Base-by-base conservation (phyloP, 208 protist genomes). In the Polymyxa betae region DNA sequence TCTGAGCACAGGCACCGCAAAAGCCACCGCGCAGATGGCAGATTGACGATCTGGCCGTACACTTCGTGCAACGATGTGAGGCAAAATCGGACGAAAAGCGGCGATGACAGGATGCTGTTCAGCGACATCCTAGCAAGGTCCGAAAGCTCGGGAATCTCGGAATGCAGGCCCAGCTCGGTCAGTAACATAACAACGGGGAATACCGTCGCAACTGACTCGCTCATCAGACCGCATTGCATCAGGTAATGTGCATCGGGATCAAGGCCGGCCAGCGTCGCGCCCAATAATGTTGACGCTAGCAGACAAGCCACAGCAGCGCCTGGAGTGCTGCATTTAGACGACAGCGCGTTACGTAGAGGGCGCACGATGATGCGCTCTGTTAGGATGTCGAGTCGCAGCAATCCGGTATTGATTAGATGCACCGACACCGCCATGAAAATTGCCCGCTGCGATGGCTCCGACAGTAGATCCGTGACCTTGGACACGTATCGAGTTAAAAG, bases 291-390 rank as follows among this genome's bases (percentile, higher is more conserved):
- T 43, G 72, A 82, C 5, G n/a, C 72, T 40, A 82, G 72, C n/a
- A 43, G 16, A n/a, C 72, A 82, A 82, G 72, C 72, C 5, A 35
- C n/a, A 5, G 10, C 12, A 40, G 72, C 72, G 35, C 72, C 72
- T 82, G n/a, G n/a, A n/a, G 16, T 82, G n/a, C 35, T 12, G 16
- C 16, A 35, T 35, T 5, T 40, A 20, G n/a, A 45, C 16, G 72
- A 20, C n/a, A 35, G 16, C 12, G 72, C 72, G 5, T 38, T 20
- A 40, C 72, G 72, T 16, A 82, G 72, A 20, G 72, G 72, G 72
- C 72, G 72, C 10, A 82, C n/a, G 35, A 82, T 82, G 16, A 82
- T n/a, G 35, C 72, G 72, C 40, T 82, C 72, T 38, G 72, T 43
- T 5, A 82, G 5, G 35, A 82, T 82, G 40, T 82, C 72, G 16